phyloP scores from a whole-genome alignment of 2,329 filamentous ascomycete species.

The Exophiala xenobiotica region DNA sequence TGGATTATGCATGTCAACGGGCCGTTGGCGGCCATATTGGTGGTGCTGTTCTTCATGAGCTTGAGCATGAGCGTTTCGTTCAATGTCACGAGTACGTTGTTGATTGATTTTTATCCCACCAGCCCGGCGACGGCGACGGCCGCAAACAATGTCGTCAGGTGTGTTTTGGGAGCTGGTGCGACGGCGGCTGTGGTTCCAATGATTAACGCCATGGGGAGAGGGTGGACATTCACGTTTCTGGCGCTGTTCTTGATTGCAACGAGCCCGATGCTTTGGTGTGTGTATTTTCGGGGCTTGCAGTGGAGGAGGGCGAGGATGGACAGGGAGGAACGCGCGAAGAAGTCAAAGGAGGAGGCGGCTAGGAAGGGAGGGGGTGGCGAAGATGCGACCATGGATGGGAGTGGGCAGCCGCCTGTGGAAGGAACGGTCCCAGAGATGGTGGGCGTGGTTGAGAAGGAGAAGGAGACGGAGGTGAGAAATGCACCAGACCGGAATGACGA shows the following conservation, averaged over 20 bases:
- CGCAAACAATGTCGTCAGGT: conserved; percentile 54
- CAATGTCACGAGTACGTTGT: conserved; percentile 47
- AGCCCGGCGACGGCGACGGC: conserved; percentile 54
- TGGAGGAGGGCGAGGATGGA: conserved; percentile 32
- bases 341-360: conserved; percentile 24
- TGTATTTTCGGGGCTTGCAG: conserved; percentile 32
- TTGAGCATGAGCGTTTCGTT: conserved; percentile 43
- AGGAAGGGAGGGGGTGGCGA: conserved; percentile 7
- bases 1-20: conserved; percentile 40
- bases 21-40: conserved; percentile 35
- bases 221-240: conserved; percentile 45
- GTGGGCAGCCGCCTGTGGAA: conserved; percentile 12
- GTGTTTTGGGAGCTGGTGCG: conserved; percentile 52
- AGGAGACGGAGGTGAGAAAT: not conserved
- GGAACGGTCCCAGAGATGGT: conserved; percentile 12
- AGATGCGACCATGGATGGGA: not conserved
- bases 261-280: conserved; percentile 35
- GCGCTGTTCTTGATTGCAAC: conserved; percentile 38
- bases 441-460: conserved; percentile 7
- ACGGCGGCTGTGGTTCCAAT: conserved; percentile 53
- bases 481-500: not conserved
- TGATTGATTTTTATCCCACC: conserved; percentile 53
- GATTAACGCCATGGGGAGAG: conserved; percentile 48
- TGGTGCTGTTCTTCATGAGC: conserved; percentile 39
- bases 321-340: conserved; percentile 14